Evolutionary conservation across 441 rosid genomes (phyloP), one percentile per base, ranked within the genome.

Genomic region (Populus hybrid): DNA sequence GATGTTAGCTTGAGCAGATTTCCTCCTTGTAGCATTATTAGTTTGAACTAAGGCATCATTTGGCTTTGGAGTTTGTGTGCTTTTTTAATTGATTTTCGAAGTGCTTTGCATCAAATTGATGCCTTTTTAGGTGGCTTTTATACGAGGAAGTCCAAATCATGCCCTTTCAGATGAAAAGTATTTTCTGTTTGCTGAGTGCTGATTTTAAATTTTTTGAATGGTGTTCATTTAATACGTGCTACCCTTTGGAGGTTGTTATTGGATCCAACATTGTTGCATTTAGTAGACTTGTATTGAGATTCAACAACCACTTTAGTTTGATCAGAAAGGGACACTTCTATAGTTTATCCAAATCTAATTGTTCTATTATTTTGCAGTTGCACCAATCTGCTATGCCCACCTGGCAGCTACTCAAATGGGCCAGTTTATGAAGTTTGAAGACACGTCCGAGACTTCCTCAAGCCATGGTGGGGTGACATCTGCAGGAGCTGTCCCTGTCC

Each of bases 371-470:
- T 64, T 2, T 67, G 83, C 88, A 93, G 98, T 93, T 80, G 95
- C 95, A 1, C 98, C 98, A 0, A 79, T 93, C 57, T 93, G 97
- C 83, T 91, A 91, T 79, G 98, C 98, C 11, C 97, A 93, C 82
- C 79, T 90, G 71, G 97, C 98, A 18, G 98, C 98, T 9, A 79
- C 88, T 24, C 97, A 93, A 81, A 79, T 93, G 72, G 90, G 91
- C 12, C 89, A 89, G 46, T 93, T 93, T 79, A 86, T 93, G 87
- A 93, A 93, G 83, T 93, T 79, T 30, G 97, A 93, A 36, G 92
- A 91, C 7, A 65, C 80, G 10, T 90, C 93, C 0, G 94, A 91
- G 84, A 90, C 92, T 7, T 88, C 94, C 0, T 90, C 94, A 3
- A 88, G 92, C 86, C 94, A 88, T 36, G 95, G 92, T 11, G 94